Evolutionary conservation across 805 yeast species (phyloP).

Genomic region (Candida golubevii): DNA sequence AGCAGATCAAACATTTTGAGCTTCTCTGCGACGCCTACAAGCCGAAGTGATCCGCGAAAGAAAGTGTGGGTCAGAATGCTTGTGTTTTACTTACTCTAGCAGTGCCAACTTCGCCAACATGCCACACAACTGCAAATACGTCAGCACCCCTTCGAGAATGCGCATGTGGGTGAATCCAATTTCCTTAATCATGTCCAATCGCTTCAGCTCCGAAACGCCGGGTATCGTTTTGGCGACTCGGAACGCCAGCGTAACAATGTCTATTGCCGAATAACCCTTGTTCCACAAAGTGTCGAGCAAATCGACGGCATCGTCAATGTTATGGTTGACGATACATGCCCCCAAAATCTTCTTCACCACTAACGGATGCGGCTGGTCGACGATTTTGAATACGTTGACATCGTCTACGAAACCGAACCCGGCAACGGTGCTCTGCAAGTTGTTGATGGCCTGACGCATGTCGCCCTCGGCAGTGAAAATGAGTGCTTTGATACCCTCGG

Average conservation of each 20-base stretch:
- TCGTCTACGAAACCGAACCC: constrained; percentile 91
- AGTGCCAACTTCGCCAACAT: constrained; percentile 57
- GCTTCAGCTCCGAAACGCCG: constrained; percentile 59
- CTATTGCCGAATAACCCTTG: constrained; percentile 91
- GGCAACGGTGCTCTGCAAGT: constrained; percentile 87
- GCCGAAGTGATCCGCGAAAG: constrained; percentile 5
- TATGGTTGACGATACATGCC: constrained; percentile 34
- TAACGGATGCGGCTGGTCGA: constrained; percentile 94
- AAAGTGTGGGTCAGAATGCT: background rate
- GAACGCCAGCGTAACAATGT: constrained; percentile 86
- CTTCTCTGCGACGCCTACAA: constrained; percentile 38
- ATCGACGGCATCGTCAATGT: constrained; percentile 62
- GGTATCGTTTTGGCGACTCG: constrained; percentile 76
- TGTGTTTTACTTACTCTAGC: constrained; percentile 2
- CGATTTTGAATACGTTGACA: constrained; percentile 90
- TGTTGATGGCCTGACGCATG: constrained; percentile 97
- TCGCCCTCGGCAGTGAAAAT: constrained; percentile 97
- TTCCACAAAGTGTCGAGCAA: constrained; percentile 71
- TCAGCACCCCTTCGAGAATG: constrained; percentile 86
- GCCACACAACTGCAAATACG: constrained; percentile 82
- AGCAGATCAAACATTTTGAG: constrained; percentile 38
- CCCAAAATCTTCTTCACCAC: constrained; percentile 62
- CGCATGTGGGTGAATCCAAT: constrained; percentile 92
- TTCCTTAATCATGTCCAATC: constrained; percentile 76
- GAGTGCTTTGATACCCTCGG: constrained; percentile 89